Evolutionary conservation across 768 basidiomycete genomes (phyloP), one percentile per base, ranked within the genome.

Genomic region (Polyporus arcularius): DNA sequence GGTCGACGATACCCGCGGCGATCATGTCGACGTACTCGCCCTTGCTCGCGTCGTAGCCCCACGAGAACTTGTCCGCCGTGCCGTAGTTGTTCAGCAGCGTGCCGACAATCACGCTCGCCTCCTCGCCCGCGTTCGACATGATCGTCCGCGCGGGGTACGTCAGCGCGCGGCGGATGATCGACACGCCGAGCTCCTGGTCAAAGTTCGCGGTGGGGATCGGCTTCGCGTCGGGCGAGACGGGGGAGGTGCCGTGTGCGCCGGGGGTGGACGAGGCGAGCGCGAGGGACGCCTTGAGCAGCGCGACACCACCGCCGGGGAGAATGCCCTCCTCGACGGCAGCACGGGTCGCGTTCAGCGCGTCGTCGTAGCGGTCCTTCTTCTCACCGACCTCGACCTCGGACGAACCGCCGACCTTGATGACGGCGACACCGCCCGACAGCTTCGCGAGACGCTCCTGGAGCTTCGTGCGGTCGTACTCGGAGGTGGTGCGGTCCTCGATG

Each of bases 361-460:
- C 94, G 67, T 98, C 96, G 71, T 97, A 98, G 40, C 96, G 84
- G 74, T 98, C 96, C 86, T 98, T 97, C 92, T 98, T 98, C 85
- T 98, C 96, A 7, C 96, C 84, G 61, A 98, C 96, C 78, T 98
- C 96, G 53, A 98, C 96, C 75, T 98, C 96, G 54, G 84, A 86
- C 26, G 88, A 79, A 16, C 96, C 96, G 57, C 96, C 96, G 63
- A 98, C 96, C 78, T 94, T 95, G 84, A 98, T 98, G 76, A 98
- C 96, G 15, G 96, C 96, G 49, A 98, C 96, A 76, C 96, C 96
- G 47, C 96, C 96, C 46, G 85, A 86, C 55, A 98, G 82, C 83
- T 99, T 98, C 64, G 96, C 96, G 47, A 99, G 84, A 65, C 96
- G 91, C 74, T 98, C 96, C 74, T 98, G 96, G 53, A 99, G 84